Conservation (phyloP, 352 stramenopile genomes). For the Pythium rhizo-oryzae region DNA sequence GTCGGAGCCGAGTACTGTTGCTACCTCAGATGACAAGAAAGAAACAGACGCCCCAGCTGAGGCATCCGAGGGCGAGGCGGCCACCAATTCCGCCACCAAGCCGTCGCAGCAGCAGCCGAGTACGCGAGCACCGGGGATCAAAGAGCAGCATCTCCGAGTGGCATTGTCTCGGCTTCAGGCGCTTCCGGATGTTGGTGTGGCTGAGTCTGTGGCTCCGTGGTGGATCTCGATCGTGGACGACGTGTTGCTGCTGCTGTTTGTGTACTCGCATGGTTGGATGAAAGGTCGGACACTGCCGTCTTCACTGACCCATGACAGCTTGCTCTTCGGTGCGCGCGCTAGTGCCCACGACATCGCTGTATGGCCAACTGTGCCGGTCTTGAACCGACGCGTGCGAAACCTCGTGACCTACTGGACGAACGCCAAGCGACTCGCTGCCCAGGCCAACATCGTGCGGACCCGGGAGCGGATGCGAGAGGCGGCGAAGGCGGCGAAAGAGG, state of each 20-base stretch:
- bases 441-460: constrained; percentile 10
- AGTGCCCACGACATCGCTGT: constrained; percentile 16
- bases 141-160: constrained; percentile 21
- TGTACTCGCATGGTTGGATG: constrained; percentile 77
- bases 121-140: background rate
- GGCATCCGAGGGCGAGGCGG: background rate
- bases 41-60: background rate
- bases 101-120: background rate
- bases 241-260: constrained; percentile 64
- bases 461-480: constrained; percentile 11
- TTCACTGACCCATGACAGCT: constrained; percentile 41
- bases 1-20: background rate
- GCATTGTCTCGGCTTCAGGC: constrained; percentile 49
- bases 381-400: constrained; percentile 60
- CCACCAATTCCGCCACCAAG: background rate
- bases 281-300: constrained; percentile 44
- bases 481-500: background rate
- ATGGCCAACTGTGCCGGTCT: constrained; percentile 53
- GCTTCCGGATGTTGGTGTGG: constrained; percentile 39
- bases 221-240: constrained; percentile 83
- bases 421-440: constrained; percentile 19
- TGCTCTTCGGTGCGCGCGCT: constrained; percentile 63
- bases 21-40: background rate
- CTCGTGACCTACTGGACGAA: constrained; percentile 59
- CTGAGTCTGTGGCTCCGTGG: constrained; percentile 56